These are phyloP conservation scores for Candida sojae DNA, from an alignment of 1,139 yeast species.

Conservation along the genomic window DNA sequence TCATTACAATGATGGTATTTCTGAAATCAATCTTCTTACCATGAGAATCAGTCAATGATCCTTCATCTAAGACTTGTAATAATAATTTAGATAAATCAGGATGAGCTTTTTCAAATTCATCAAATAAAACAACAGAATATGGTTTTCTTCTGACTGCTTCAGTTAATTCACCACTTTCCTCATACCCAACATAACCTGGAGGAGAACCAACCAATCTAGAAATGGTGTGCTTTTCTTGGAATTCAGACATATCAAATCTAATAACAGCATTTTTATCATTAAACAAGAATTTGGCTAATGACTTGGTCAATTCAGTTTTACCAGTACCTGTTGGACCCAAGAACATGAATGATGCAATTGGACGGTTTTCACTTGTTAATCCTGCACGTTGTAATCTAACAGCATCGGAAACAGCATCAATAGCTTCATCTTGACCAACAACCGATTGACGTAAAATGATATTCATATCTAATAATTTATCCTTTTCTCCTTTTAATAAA, in stretches of 20 bases:
- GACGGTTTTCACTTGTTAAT: conserved; percentile 87
- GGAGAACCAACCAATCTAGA: conserved; percentile 95
- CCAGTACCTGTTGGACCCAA: conserved; percentile 99
- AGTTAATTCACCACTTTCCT: conserved; percentile 92
- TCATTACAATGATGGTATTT: conserved; percentile 95
- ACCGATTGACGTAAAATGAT: conserved; percentile 72
- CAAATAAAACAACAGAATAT: conserved; percentile 87
- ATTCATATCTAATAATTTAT: conserved; percentile 87
- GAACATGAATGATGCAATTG: conserved; percentile 94
- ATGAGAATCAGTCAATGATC: conserved; percentile 89
- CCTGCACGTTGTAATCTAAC: conserved; percentile 97
- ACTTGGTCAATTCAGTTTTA: conserved; percentile 91
- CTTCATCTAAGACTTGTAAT: conserved; percentile 93
- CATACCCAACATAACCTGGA: conserved; percentile 97
- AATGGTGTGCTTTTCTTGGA: conserved; percentile 90
- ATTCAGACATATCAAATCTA: conserved; percentile 96
- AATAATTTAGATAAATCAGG: conserved; percentile 87
- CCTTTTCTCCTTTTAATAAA: conserved; percentile 92
- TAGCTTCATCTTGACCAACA: conserved; percentile 95
- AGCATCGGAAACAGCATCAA: conserved; percentile 86
- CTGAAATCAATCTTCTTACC: conserved; percentile 93
- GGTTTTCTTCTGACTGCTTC: conserved; percentile 96
- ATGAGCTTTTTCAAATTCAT: conserved; percentile 97
- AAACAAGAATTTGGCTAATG: conserved; percentile 87
- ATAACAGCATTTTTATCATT: conserved; percentile 85